These are phyloP conservation scores for Scutellaria baicalensis DNA, from an alignment of 257 asterid species.

Conservation along the genomic window DNA sequence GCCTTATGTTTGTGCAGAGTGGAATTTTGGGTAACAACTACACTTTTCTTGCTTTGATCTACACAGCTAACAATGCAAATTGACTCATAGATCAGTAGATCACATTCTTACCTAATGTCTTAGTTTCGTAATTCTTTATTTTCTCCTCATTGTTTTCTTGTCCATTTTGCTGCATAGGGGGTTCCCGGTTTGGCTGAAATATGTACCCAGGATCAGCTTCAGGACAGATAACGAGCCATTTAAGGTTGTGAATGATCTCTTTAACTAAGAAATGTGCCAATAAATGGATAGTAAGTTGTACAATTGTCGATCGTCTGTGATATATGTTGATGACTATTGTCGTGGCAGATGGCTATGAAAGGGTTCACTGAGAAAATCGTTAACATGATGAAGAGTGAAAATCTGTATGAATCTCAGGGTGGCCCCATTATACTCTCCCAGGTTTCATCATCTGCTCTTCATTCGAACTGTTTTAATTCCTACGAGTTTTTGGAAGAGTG, in stretches of 20 bases:
- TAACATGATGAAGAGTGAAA: slow-evolving; percentile 64
- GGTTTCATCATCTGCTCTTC: slow-evolving; percentile 31
- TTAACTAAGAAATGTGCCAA: background rate
- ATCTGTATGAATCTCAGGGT: slow-evolving; percentile 74
- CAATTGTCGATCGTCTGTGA: background rate
- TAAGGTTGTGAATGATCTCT: slow-evolving; percentile 41
- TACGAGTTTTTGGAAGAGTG: background rate
- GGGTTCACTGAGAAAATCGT: slow-evolving; percentile 76
- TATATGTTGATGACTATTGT: background rate
- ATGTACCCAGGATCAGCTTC: slow-evolving; percentile 90
- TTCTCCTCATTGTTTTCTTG: background rate
- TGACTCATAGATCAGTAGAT: background rate
- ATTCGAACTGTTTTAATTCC: background rate
- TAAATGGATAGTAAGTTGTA: too few relatives aligned
- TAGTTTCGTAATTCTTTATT: background rate
- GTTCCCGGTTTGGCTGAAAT: slow-evolving; percentile 93
- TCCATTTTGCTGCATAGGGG: slow-evolving; percentile 39
- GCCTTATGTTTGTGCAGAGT: slow-evolving; percentile 91
- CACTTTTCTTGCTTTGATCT: slow-evolving; percentile 12
- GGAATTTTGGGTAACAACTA: slow-evolving; percentile 77
- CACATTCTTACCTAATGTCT: background rate
- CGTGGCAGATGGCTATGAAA: slow-evolving; percentile 72
- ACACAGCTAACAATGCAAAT: background rate
- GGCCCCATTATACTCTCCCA: slow-evolving; percentile 94
- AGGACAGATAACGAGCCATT: slow-evolving; percentile 89